Base-by-base conservation (phyloP, 169 alveolate species). In the Cryptosporidium viatorum region DNA sequence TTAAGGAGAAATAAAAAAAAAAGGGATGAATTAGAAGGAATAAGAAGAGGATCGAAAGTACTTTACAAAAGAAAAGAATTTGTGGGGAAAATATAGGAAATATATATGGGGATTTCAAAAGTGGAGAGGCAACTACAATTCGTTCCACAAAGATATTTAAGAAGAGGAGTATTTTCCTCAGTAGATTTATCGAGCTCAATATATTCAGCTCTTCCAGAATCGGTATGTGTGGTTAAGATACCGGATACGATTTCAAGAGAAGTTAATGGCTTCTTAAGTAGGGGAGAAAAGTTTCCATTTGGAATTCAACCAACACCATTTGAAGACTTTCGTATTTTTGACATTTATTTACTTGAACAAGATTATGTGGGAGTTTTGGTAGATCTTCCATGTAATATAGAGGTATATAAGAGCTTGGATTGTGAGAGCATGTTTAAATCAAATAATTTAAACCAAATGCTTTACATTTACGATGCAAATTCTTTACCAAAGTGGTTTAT, bases 381-480 rank as follows among this genome's bases (percentile, higher is more conserved):
- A 26, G 97, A 95, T 69, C 91, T 95, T 62, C 97, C 97, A 35
- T 93, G 95, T 50, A 84, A 94, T 60, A 51, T 95, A 26, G 97
- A 95, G 84, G 95, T 96, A 23, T 96, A 95, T 84, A 95, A 95
- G 84, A 86, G 96, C 3, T 86, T 95, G 41, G 96, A 95, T 91
- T 89, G 95, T 14, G 97, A 95, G 71, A 86, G 93, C 21, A 58
- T 95, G 85, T 95, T 95, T 71, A 95, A 95, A 51, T 73, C 97
- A 23, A 85, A 62, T 33, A 92, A 92, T 51, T 85, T 92, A 18
- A 87, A 84, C 48, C 94, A 92, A 60, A 92, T 92, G 89, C 65
- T 92, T 26, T 92, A 92, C 69, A 92, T 92, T 8, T 92, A 92
- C 51, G 93, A 91, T 43, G 84, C 89, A 10, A 14, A n/a, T 37